A percentile compares a stretch with the other conserved stretches of the same genome.
Conservation (phyloP, 1,284 basidiomycete species). For the Xerocomus nothofagi region DNA sequence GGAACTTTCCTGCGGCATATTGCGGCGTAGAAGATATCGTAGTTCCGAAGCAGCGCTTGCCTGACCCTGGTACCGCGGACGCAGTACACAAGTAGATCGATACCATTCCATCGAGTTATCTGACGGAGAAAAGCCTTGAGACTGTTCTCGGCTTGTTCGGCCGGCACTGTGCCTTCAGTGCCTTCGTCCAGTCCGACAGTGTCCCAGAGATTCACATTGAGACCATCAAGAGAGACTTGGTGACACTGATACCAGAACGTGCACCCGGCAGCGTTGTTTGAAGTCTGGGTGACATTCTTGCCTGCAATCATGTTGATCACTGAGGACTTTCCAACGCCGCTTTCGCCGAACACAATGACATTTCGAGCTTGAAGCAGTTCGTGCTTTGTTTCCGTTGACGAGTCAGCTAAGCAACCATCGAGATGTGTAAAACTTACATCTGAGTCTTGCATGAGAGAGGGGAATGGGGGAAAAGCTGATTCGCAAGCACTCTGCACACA, state of each 20-base stretch:
- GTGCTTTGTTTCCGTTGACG: slow-evolving; percentile 12
- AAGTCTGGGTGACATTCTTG: slow-evolving; percentile 23
- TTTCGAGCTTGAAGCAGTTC: slow-evolving; percentile 19
- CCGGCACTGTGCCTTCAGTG: slow-evolving; percentile 24
- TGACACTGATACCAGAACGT: slow-evolving; percentile 26
- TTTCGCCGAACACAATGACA: slow-evolving; percentile 32
- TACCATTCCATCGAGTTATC: slow-evolving; percentile 25
- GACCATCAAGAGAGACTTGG: slow-evolving; percentile 15
- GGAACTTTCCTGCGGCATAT: slow-evolving; percentile 33
- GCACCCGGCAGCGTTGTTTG: slow-evolving; percentile 28
- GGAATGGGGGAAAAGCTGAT: slow-evolving; percentile 1
- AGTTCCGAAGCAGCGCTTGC: slow-evolving; percentile 28
- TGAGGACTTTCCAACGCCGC: slow-evolving; percentile 35
- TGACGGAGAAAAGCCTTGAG: slow-evolving; percentile 30
- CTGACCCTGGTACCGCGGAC: slow-evolving; percentile 34
- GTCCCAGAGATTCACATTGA: slow-evolving; percentile 32
- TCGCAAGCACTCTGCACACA: slow-evolving; percentile 15
- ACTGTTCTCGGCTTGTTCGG: slow-evolving; percentile 21
- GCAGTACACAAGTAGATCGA: slow-evolving; percentile 36
- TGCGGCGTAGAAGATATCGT: slow-evolving; percentile 32
- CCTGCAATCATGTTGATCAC: slow-evolving; percentile 33
- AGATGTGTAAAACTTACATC: slow-evolving; percentile 12
- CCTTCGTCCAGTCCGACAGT: slow-evolving; percentile 33
- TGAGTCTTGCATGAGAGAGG: slow-evolving; percentile 4
- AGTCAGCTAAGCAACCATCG: background rate